These are phyloP conservation scores for Trichoderma asperelloides DNA, from an alignment of 495 filamentous ascomycete species.

Conservation along the genomic window DNA sequence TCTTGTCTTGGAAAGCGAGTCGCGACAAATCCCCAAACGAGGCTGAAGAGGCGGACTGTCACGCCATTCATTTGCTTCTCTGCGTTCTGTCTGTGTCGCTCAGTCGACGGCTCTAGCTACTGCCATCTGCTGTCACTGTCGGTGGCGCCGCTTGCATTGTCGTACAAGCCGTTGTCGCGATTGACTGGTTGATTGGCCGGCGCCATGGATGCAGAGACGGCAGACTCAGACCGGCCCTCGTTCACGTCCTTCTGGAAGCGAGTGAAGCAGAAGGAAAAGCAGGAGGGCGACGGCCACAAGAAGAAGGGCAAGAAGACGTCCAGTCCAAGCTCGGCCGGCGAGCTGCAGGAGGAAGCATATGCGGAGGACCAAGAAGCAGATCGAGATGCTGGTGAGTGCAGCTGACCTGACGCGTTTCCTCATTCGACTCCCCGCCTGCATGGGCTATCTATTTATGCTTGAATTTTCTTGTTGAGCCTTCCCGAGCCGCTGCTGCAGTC, in stretches of 20 bases:
- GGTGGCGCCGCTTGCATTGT: background rate
- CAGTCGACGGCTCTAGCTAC: background rate
- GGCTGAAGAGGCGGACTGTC: too few species aligned
- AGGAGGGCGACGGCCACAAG: background rate
- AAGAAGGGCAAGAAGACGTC: background rate
- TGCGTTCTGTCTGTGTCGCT: too few species aligned
- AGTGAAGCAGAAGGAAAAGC: background rate
- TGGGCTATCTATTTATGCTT: background rate
- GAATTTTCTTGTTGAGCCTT: background rate
- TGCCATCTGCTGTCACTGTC: background rate
- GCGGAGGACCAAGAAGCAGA: background rate
- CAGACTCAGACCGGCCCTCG: background rate
- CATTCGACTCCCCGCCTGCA: background rate
- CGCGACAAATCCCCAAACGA: too few species aligned
- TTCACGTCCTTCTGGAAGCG: slow-evolving; percentile 9
- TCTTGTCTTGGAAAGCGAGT: too few species aligned
- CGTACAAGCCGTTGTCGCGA: background rate
- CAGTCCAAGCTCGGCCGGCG: background rate
- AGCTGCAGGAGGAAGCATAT: background rate
- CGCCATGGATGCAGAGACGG: background rate
- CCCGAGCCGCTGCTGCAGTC: too few species aligned
- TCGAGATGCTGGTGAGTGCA: slow-evolving; percentile 2
- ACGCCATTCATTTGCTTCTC: too few species aligned
- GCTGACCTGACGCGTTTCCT: background rate
- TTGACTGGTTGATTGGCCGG: background rate